A percentile compares a stretch with the other conserved stretches of the same genome.
These are phyloP conservation scores for Dendrocalamus latiflorus DNA, from an alignment of 202 grass and related monocot genomes.

Conservation along the genomic window DNA sequence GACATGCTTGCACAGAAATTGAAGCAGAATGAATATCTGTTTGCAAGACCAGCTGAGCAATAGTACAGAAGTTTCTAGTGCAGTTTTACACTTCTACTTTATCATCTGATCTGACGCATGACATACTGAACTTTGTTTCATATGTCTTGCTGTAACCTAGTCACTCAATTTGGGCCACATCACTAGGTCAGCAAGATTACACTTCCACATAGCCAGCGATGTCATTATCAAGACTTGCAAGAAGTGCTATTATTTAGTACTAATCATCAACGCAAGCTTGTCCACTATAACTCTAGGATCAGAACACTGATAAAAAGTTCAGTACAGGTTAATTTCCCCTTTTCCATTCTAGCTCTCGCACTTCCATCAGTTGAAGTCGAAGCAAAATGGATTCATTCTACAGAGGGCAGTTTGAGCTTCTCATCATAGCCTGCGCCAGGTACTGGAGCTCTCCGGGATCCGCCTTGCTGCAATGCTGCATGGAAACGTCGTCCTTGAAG, in stretches of 20 bases:
- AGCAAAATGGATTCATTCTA: background rate
- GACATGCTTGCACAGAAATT: conserved; percentile 8
- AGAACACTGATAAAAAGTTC: conserved; percentile 36
- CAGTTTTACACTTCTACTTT: no score
- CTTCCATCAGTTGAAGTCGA: background rate
- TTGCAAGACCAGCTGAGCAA: background rate
- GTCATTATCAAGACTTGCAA: background rate
- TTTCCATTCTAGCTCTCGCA: background rate
- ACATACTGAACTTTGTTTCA: background rate
- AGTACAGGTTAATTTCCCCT: conserved; percentile 37
- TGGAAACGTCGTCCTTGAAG: conserved; percentile 40
- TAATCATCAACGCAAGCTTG: conserved; percentile 9
- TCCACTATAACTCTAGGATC: conserved; percentile 24
- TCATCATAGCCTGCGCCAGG: conserved; percentile 70
- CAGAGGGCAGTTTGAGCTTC: conserved; percentile 49
- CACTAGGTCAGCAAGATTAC: background rate
- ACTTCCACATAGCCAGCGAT: background rate
- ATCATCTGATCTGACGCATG: background rate
- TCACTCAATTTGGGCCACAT: background rate
- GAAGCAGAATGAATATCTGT: background rate
- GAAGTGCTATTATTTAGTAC: conserved; percentile 13
- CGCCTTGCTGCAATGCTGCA: conserved; percentile 53
- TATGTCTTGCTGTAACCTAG: background rate
- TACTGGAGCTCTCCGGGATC: conserved; percentile 69
- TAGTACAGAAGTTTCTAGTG: background rate